Evolutionary conservation across 495 filamentous ascomycete species (phyloP).

Genomic region (Talaromyces wortmannii): DNA sequence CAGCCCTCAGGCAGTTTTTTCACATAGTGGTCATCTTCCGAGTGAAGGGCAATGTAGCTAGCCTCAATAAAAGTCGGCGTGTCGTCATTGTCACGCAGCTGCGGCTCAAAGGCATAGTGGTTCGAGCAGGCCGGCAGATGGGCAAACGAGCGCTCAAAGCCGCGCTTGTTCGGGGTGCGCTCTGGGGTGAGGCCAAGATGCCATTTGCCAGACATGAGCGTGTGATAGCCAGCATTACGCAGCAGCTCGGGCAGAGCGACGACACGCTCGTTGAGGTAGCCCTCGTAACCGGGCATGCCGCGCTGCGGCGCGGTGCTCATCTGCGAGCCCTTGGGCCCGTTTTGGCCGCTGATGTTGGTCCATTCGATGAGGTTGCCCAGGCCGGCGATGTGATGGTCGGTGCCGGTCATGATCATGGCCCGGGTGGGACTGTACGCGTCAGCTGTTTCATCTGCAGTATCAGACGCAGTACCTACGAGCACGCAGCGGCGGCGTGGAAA

Average conservation of each 20-base stretch:
- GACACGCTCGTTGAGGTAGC: slow-evolving; percentile 57
- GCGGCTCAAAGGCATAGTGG: slow-evolving; percentile 55
- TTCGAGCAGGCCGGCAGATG: slow-evolving; percentile 52
- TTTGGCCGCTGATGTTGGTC: slow-evolving; percentile 38
- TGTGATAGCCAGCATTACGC: slow-evolving; percentile 54
- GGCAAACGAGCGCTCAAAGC: slow-evolving; percentile 41
- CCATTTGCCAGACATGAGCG: slow-evolving; percentile 58
- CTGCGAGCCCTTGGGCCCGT: slow-evolving; percentile 33
- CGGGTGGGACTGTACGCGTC: slow-evolving; percentile 32
- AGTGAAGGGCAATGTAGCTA: slow-evolving; percentile 49
- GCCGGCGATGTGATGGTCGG: slow-evolving; percentile 40
- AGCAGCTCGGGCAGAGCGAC: slow-evolving; percentile 56
- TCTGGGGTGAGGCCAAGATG: slow-evolving; percentile 38
- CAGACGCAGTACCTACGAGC: too few relatives aligned
- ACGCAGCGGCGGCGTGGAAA: slow-evolving; percentile 59
- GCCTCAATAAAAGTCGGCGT: slow-evolving; percentile 45
- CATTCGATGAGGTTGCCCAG: slow-evolving; percentile 41
- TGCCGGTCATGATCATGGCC: slow-evolving; percentile 51
- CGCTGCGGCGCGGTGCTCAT: slow-evolving; percentile 37
- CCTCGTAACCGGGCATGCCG: slow-evolving; percentile 60
- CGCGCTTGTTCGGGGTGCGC: slow-evolving; percentile 31
- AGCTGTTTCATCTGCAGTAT: not conserved
- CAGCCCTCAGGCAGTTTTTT: slow-evolving; percentile 42
- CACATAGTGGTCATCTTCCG: slow-evolving; percentile 51
- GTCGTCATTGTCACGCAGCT: slow-evolving; percentile 35